Percentiles rank a stretch among this genome's conserved stretches.
These are phyloP conservation scores for Lupinus albus DNA, from an alignment of 306 rosid genomes.

Conservation along the genomic window DNA sequence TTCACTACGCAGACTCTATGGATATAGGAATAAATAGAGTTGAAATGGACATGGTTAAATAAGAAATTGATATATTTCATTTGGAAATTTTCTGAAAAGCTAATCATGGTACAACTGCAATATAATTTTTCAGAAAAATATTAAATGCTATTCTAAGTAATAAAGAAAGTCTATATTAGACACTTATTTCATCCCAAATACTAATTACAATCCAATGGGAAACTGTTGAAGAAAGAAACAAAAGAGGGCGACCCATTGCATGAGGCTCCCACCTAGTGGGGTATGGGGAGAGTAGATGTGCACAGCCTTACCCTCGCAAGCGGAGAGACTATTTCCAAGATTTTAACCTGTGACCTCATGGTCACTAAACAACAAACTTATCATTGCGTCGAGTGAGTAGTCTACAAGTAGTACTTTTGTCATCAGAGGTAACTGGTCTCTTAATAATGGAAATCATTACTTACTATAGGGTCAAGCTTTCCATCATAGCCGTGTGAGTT, in stretches of 20 bases:
- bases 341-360: too few species aligned
- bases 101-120: neutral
- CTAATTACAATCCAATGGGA: neutral
- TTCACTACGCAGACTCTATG: neutral
- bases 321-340: too few species aligned
- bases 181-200: neutral
- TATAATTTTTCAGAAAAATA: neutral
- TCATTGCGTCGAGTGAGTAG: too few species aligned
- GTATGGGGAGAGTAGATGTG: too few species aligned
- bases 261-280: too few species aligned
- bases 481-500: slow-evolving; percentile 29
- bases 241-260: too few species aligned
- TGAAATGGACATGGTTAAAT: too few species aligned
- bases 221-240: neutral
- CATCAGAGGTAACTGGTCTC: slow-evolving; percentile 41
- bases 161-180: neutral
- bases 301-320: too few species aligned
- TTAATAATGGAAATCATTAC: slow-evolving; percentile 45
- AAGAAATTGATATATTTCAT: too few species aligned
- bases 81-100: too few species aligned
- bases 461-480: slow-evolving; percentile 42
- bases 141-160: neutral
- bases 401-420: slow-evolving; percentile 21
- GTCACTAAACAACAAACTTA: too few species aligned
- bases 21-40: too few species aligned